Evolutionary conservation across 495 filamentous ascomycete species (phyloP).

Genomic region (Daldinia loculata): DNA sequence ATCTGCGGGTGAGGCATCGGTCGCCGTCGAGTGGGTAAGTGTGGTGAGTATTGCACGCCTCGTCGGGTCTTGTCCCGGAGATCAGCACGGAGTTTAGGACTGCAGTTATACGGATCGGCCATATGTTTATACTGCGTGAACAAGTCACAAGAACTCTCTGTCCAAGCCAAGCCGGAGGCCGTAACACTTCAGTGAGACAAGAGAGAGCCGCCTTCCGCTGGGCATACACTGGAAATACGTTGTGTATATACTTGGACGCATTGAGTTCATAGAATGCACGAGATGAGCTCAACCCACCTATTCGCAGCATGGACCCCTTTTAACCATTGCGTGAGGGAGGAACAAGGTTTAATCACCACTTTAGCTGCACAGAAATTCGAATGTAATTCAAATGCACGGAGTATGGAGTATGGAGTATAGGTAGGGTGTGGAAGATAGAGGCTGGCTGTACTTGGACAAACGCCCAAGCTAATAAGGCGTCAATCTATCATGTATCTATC

Average conservation of each 20-base stretch:
- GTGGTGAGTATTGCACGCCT: constrained; percentile 25
- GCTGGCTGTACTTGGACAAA: constrained; percentile 11
- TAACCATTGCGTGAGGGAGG: background rate
- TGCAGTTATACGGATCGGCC: constrained; percentile 35
- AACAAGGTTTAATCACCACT: constrained; percentile 11
- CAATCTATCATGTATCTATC: constrained; percentile 8
- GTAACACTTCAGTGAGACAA: constrained; percentile 19
- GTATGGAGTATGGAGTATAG: too few relatives aligned
- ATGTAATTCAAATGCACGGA: constrained; percentile 12
- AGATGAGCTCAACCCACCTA: constrained; percentile 7
- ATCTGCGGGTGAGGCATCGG: constrained; percentile 27
- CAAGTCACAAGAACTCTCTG: constrained; percentile 4
- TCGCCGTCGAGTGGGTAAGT: background rate
- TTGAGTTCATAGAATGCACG: background rate
- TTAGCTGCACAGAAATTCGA: constrained; percentile 4
- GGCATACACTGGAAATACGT: background rate
- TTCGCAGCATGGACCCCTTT: constrained; percentile 12
- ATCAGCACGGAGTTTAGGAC: constrained; percentile 42
- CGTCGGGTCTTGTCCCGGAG: constrained; percentile 35
- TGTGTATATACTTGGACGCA: background rate
- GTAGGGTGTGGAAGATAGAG: too few relatives aligned
- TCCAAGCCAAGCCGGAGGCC: constrained; percentile 19
- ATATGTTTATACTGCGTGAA: constrained; percentile 3
- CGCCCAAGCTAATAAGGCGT: background rate
- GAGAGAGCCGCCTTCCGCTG: background rate